A percentile compares a stretch with the other conserved stretches of the same genome.
phyloP scores from a whole-genome alignment of 768 basidiomycete species.

The Naganishia onofrii region DNA sequence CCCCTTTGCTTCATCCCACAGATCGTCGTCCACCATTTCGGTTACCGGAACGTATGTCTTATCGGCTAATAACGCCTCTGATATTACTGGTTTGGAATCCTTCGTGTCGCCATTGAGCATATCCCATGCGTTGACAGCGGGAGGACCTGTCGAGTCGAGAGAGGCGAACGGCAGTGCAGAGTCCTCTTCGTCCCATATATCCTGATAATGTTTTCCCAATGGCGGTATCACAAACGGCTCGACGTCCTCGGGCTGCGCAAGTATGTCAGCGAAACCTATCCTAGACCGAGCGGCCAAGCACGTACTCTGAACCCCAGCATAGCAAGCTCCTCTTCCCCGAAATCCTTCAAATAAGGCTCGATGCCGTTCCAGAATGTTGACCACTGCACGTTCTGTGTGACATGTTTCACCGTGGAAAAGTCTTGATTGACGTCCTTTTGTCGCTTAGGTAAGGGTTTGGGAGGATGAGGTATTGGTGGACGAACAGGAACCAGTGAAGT shows the following conservation, averaged over 20 bases:
- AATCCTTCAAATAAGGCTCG: constrained; percentile 81
- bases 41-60: constrained; percentile 52
- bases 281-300: constrained; percentile 3
- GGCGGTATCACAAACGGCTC: constrained; percentile 83
- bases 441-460: constrained; percentile 50
- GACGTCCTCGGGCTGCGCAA: constrained; percentile 65
- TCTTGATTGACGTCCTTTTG: constrained; percentile 81
- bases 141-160: constrained; percentile 1
- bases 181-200: constrained; percentile 93
- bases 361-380: constrained; percentile 79
- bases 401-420: constrained; percentile 78
- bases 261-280: background rate
- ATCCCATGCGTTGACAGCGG: constrained; percentile 29
- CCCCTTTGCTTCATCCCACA: constrained; percentile 70
- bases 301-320: constrained; percentile 77
- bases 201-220: constrained; percentile 80
- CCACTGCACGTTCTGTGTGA: constrained; percentile 56
- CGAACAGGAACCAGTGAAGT: constrained; percentile 41
- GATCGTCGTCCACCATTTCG: constrained; percentile 68
- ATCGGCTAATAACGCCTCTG: background rate
- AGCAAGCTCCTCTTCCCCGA: constrained; percentile 93
- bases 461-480: constrained; percentile 48
- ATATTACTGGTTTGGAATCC: constrained; percentile 28
- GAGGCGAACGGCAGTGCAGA: constrained; percentile 26
- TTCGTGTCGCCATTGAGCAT: constrained; percentile 4